A percentile compares a stretch with the other conserved stretches of the same genome.
Evolutionary conservation across 306 rosid genomes (phyloP).

Genomic region (Ceratonia siliqua): DNA sequence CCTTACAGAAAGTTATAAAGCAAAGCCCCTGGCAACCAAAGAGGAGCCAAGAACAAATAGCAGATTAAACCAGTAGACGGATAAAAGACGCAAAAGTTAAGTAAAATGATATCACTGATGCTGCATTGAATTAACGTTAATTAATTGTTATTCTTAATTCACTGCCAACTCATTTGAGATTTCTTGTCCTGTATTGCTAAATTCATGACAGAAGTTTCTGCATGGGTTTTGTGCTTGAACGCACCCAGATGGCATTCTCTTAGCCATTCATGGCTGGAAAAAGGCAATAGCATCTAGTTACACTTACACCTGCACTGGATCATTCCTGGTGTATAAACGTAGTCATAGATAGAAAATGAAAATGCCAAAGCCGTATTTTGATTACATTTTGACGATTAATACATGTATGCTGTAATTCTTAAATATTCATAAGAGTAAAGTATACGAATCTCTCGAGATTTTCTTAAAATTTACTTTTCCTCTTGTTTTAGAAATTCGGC

Average conservation of each 20-base stretch:
- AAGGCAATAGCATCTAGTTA: conserved; percentile 67
- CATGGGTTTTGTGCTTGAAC: no score
- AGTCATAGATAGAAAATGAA: neutral
- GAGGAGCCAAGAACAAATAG: no score
- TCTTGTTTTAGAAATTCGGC: neutral
- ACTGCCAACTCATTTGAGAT: neutral
- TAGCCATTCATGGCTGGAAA: conserved; percentile 73
- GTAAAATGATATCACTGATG: neutral
- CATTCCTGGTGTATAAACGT: conserved; percentile 63
- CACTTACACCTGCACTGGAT: conserved; percentile 48
- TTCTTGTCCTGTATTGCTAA: neutral
- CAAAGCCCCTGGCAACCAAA: neutral
- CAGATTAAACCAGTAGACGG: neutral
- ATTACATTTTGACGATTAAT: neutral
- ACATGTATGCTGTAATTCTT: neutral
- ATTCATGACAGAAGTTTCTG: conserved; percentile 40
- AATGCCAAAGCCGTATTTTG: neutral
- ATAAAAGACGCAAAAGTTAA: neutral
- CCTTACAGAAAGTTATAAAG: neutral
- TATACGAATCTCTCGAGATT: no score
- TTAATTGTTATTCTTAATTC: conserved; percentile 13
- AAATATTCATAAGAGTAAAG: no score
- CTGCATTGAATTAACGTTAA: neutral
- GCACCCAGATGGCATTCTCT: conserved; percentile 42
- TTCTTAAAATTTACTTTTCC: neutral